A percentile compares a stretch with the other conserved stretches of the same genome.
phyloP scores from a whole-genome alignment of 2,329 filamentous ascomycete species.

The Arthrobotrys iridis region DNA sequence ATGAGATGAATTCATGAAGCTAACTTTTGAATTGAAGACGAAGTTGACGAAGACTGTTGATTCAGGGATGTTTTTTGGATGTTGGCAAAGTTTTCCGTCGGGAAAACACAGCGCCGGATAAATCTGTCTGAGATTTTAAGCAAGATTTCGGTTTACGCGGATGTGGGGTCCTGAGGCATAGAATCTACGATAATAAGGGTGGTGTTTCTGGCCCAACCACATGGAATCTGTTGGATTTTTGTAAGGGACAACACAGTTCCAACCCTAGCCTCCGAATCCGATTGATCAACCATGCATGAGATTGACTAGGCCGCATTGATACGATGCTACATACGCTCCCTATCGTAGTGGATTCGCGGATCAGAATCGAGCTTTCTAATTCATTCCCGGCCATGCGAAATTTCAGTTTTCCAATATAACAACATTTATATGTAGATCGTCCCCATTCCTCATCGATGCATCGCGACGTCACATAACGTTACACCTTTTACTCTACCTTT shows the following conservation, averaged over 20 bases:
- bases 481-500: not conserved
- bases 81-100: slow-evolving; percentile 18
- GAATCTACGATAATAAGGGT: slow-evolving; percentile 19
- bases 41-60: slow-evolving; percentile 4
- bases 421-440: not conserved
- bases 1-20: not conserved
- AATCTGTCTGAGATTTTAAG: not conserved
- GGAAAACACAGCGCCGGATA: slow-evolving; percentile 11
- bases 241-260: slow-evolving; percentile 23
- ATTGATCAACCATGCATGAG: too few species aligned
- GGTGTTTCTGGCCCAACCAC: slow-evolving; percentile 9
- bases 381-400: too few species aligned
- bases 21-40: not conserved
- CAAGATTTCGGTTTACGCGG: not conserved
- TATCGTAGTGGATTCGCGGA: too few species aligned
- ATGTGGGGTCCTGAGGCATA: not conserved
- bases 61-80: not conserved
- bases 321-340: too few species aligned
- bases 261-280: too few species aligned
- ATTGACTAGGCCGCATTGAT: too few species aligned
- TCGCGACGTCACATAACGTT: not conserved
- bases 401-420: too few species aligned
- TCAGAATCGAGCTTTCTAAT: too few species aligned
- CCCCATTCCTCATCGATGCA: too few species aligned
- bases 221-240: slow-evolving; percentile 38